Evolutionary conservation across 257 asterid species (phyloP), one percentile per base, ranked within the genome.

Genomic region (Linderniella brevidens): DNA sequence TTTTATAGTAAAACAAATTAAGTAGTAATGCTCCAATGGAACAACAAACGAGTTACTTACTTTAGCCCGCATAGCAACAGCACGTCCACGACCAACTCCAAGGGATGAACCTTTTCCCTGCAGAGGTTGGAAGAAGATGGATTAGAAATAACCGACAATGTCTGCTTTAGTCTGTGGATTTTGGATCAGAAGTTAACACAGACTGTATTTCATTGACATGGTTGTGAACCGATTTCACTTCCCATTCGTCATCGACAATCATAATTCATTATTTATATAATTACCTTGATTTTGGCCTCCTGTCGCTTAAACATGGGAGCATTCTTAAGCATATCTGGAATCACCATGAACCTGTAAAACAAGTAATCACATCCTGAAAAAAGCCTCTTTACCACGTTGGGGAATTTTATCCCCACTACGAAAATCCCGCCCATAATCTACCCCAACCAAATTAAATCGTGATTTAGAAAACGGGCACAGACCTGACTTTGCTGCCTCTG

Each of bases 401-500:
- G n/a, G n/a, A n/a, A n/a, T n/a, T n/a, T n/a, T n/a, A n/a, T n/a
- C n/a, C n/a, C n/a, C n/a, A n/a, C n/a, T n/a, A n/a, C n/a, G n/a
- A n/a, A n/a, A n/a, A n/a, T n/a, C n/a, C n/a, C n/a, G n/a, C n/a
- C n/a, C n/a, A n/a, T n/a, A n/a, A n/a, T 11, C 16, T 11, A 37
- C 18, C 42, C 16, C 18, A n/a, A 55, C 37, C 38, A 57, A 66
- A 46, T 8, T 14, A 58, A 9, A 59, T 9, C 35, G 25, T 36
- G 13, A 42, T 12, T 48, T 46, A 35, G 43, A 37, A 38, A 11
- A 38, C 16, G 11, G 19, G 2, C 35, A 49, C 49, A 38, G 32
- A 84, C 96, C 96, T 78, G 69, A 90, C 96, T 81, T 90, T 90
- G 81, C 96, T 80, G 54, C 98, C 98, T 46, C 98, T 77, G 41